Percentiles rank a stretch among this genome's conserved stretches.
Evolutionary conservation across 441 rosid species (phyloP).

Genomic region (Cnidoscolus chayamansa): DNA sequence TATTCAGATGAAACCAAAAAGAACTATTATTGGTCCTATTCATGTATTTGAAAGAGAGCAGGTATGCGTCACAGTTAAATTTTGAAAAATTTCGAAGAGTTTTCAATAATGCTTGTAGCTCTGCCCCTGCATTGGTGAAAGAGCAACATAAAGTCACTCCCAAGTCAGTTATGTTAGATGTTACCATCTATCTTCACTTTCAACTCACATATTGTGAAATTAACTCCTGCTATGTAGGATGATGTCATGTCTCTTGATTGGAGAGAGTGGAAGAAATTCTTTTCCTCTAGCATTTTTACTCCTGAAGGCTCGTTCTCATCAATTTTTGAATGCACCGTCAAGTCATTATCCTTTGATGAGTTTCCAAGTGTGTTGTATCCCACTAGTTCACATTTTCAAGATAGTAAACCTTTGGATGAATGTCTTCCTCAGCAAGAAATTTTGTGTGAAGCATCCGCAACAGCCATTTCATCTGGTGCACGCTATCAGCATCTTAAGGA

Average conservation of each 20-base stretch:
- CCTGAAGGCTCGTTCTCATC: conserved; percentile 34
- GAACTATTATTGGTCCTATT: conserved; percentile 59
- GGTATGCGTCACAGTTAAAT: conserved; percentile 38
- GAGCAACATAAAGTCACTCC: not conserved
- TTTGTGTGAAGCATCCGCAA: conserved; percentile 30
- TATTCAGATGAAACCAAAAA: conserved; percentile 32
- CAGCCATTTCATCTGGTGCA: conserved; percentile 28
- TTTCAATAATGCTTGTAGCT: not conserved
- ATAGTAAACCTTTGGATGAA: conserved; percentile 26
- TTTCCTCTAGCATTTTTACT: conserved; percentile 17
- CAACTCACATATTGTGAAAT: conserved; percentile 13
- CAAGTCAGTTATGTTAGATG: not conserved
- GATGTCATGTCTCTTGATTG: conserved; percentile 54
- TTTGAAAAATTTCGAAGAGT: not conserved
- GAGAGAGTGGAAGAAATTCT: conserved; percentile 58
- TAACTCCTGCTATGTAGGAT: conserved; percentile 39
- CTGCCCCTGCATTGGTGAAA: not conserved
- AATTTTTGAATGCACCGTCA: conserved; percentile 28
- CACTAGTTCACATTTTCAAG: conserved; percentile 23
- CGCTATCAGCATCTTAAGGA: conserved; percentile 30
- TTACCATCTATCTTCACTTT: not conserved
- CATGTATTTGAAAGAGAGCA: conserved; percentile 73
- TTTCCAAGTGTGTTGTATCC: conserved; percentile 26
- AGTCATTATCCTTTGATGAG: conserved; percentile 42
- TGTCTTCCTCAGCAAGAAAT: conserved; percentile 30